These are phyloP conservation scores for Pyrenophora seminiperda DNA, from an alignment of 2,329 filamentous ascomycete species.

Conservation along the genomic window DNA sequence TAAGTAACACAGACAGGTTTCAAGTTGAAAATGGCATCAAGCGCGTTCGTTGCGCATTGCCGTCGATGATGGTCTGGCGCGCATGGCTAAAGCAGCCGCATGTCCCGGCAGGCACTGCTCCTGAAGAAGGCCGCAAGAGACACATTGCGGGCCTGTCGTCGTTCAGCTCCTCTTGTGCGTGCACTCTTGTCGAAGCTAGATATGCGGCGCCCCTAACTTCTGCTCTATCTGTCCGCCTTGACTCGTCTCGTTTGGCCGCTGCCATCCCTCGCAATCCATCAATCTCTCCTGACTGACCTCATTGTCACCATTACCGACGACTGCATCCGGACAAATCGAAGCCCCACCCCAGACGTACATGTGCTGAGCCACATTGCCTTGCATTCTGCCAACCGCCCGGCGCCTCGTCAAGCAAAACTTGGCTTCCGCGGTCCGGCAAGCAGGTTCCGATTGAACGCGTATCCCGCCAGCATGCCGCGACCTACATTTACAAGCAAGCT, in stretches of 20 bases:
- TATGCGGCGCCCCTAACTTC: constrained; percentile 22
- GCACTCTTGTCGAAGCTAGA: constrained; percentile 26
- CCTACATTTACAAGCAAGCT: constrained; percentile 52
- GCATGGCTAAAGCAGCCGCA: constrained; percentile 14
- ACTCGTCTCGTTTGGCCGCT: constrained; percentile 1
- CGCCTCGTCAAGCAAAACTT: constrained; percentile 32
- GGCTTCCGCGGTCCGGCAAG: constrained; percentile 20
- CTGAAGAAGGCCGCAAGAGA: constrained; percentile 11
- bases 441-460: constrained; percentile 23
- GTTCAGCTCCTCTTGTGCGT: constrained; percentile 20
- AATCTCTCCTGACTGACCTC: not conserved
- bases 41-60: constrained; percentile 1
- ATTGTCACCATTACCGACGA: not conserved
- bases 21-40: not conserved
- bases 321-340: not conserved
- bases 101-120: constrained; percentile 15
- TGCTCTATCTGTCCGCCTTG: not conserved
- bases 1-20: not conserved
- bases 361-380: constrained; percentile 10
- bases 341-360: constrained; percentile 2
- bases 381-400: constrained; percentile 23
- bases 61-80: constrained; percentile 1
- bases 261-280: not conserved
- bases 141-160: constrained; percentile 23
- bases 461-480: constrained; percentile 44